A percentile compares a stretch with the other conserved stretches of the same genome.
Conservation (phyloP, 106 monocot species). For the Vanilla planifolia region DNA sequence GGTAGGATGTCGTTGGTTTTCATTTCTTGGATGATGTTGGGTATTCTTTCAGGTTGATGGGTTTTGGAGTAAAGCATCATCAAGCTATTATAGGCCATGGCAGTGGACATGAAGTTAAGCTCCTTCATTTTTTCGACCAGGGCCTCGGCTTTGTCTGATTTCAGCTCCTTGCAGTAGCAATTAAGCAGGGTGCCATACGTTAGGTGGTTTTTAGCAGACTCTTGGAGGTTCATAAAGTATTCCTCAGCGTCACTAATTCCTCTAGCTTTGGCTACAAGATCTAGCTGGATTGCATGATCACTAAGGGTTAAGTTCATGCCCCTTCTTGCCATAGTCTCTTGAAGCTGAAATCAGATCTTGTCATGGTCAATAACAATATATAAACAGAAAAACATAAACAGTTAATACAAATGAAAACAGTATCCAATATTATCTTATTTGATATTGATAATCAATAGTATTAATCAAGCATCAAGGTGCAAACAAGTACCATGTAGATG, state of each 20-base stretch:
- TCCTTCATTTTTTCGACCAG: slow-evolving; percentile 95
- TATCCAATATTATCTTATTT: too few species aligned
- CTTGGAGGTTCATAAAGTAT: slow-evolving; percentile 80
- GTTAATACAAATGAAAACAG: too few species aligned
- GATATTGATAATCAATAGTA: too few species aligned
- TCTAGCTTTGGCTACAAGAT: slow-evolving; percentile 76
- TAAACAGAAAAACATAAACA: too few species aligned
- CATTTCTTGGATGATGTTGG: slow-evolving; percentile 86
- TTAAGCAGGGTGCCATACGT: slow-evolving; percentile 87
- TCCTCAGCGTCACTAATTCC: slow-evolving; percentile 79
- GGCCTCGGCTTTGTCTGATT: slow-evolving; percentile 77
- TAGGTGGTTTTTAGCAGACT: slow-evolving; percentile 75
- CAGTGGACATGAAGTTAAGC: slow-evolving; percentile 19
- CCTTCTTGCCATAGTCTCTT: slow-evolving; percentile 75
- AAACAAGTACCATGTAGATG: too few species aligned
- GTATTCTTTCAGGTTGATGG: slow-evolving; percentile 51
- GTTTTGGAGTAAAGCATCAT: slow-evolving; percentile 93
- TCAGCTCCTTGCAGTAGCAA: slow-evolving; percentile 90
- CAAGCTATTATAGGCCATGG: slow-evolving; percentile 21
- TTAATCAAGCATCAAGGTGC: too few species aligned
- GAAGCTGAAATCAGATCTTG: slow-evolving; percentile 83
- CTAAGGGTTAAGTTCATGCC: slow-evolving; percentile 86
- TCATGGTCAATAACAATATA: too few species aligned
- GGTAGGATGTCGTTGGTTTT: slow-evolving; percentile 70
- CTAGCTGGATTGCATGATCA: slow-evolving; percentile 80